Conservation (phyloP, 352 stramenopile species). For the Blastocystis sp. region DNA sequence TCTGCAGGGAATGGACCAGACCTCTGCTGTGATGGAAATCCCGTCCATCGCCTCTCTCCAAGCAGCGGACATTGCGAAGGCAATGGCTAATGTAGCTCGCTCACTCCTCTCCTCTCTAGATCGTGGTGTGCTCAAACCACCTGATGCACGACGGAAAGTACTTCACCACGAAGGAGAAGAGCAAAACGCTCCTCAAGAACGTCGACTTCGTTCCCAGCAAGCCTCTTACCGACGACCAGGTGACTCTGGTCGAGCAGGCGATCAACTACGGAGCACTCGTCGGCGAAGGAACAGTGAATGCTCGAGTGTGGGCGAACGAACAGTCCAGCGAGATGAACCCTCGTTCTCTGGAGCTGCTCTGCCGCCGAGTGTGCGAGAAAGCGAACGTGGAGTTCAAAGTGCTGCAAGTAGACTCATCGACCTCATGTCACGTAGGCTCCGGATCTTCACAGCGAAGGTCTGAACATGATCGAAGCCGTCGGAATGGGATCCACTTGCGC, state of each 20-base stretch:
- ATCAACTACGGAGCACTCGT: conserved; percentile 20
- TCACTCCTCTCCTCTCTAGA: not conserved
- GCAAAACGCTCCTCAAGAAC: conserved; percentile 17
- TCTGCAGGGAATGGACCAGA: conserved; percentile 9
- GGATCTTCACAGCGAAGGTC: conserved; percentile 72
- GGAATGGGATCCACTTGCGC: conserved; percentile 71
- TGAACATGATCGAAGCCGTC: conserved; percentile 78
- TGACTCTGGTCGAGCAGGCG: not conserved
- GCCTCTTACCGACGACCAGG: not conserved
- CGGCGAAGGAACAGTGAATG: conserved; percentile 43
- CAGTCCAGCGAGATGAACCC: conserved; percentile 52
- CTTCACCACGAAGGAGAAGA: conserved; percentile 49
- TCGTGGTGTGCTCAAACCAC: conserved; percentile 40
- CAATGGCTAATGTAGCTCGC: not conserved
- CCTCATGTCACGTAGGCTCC: conserved; percentile 26
- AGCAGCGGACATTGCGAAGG: not conserved
- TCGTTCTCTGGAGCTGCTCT: conserved; percentile 16
- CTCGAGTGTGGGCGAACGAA: conserved; percentile 41
- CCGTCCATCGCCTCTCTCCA: not conserved
- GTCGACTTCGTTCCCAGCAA: conserved; percentile 17
- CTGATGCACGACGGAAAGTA: conserved; percentile 42
- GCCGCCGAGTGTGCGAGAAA: conserved; percentile 16
- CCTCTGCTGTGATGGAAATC: conserved; percentile 39
- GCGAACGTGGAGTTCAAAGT: conserved; percentile 73
- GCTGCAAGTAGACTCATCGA: conserved; percentile 67